phyloP scores from a whole-genome alignment of 345 rosid genomes.

The Brassica nigra region DNA sequence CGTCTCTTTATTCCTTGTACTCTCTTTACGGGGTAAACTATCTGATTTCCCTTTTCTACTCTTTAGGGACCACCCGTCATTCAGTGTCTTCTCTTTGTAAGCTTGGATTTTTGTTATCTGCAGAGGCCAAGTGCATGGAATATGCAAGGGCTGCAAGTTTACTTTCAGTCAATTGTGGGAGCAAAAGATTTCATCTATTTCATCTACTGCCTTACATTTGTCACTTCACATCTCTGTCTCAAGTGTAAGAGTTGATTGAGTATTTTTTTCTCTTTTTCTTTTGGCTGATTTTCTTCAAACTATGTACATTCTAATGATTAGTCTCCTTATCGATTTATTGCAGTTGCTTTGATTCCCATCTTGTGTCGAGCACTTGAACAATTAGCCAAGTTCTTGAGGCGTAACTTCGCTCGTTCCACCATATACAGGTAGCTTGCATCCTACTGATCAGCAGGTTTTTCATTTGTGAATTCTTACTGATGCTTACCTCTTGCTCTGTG shows the following conservation, averaged over 20 bases:
- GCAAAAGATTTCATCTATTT: conserved; percentile 92
- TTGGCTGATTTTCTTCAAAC: background rate
- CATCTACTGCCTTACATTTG: conserved; percentile 85
- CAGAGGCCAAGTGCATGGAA: conserved; percentile 93
- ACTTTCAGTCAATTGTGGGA: conserved; percentile 74
- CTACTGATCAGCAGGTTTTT: conserved; percentile 17
- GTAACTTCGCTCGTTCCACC: conserved; percentile 75
- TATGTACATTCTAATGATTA: conserved; percentile 25
- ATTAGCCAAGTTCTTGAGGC: conserved; percentile 86
- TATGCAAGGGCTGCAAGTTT: conserved; percentile 84
- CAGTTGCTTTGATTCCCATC: conserved; percentile 94
- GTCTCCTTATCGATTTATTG: conserved; percentile 23
- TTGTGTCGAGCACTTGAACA: conserved; percentile 78
- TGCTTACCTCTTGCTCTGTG: conserved; percentile 9
- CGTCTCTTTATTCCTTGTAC: conserved; percentile 85
- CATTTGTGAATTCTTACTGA: conserved; percentile 22
- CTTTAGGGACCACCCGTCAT: conserved; percentile 18
- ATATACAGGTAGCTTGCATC: conserved; percentile 67
- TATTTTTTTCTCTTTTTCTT: background rate
- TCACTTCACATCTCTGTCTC: conserved; percentile 86
- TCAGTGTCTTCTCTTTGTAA: background rate
- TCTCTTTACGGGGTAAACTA: conserved; percentile 80
- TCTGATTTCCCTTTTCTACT: conserved; percentile 4
- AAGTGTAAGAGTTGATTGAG: conserved; percentile 60
- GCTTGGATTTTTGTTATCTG: conserved; percentile 21